A percentile compares a stretch with the other conserved stretches of the same genome.
These are phyloP conservation scores for Naumovozyma dairenensis DNA, from an alignment of 805 yeast species.

Conservation along the genomic window DNA sequence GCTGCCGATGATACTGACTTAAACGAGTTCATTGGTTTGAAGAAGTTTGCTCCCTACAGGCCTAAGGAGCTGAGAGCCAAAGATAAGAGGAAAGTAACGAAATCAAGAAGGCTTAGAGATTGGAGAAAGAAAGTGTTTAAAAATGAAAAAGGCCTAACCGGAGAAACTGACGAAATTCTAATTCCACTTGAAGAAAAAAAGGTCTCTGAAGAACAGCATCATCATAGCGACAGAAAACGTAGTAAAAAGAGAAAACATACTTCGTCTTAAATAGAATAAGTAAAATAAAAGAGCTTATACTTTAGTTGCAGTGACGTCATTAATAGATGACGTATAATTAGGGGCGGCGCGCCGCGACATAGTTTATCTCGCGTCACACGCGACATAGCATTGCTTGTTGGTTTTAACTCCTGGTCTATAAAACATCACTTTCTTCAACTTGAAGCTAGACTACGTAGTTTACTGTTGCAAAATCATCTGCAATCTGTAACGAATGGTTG, in stretches of 20 bases:
- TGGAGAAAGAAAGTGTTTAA: conserved; percentile 85
- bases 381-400: too few relatives aligned
- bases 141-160: conserved; percentile 39
- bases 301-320: too few relatives aligned
- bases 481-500: too few relatives aligned
- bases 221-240: conserved; percentile 3
- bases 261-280: background rate
- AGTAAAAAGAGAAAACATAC: conserved; percentile 3
- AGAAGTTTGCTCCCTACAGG: conserved; percentile 90
- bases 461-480: too few relatives aligned
- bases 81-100: conserved; percentile 77
- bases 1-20: conserved; percentile 81
- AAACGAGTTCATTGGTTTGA: conserved; percentile 77
- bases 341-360: too few relatives aligned
- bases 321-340: too few relatives aligned
- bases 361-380: too few relatives aligned
- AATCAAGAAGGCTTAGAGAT: conserved; percentile 70
- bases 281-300: background rate
- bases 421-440: too few relatives aligned
- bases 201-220: conserved; percentile 6
- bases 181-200: conserved; percentile 16
- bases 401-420: too few relatives aligned
- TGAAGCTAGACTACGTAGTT: too few relatives aligned
- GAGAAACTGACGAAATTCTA: conserved; percentile 15
- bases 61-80: conserved; percentile 58